Conservation (phyloP, 2,329 filamentous ascomycete genomes). For the Pseudogymnoascus sp. region DNA sequence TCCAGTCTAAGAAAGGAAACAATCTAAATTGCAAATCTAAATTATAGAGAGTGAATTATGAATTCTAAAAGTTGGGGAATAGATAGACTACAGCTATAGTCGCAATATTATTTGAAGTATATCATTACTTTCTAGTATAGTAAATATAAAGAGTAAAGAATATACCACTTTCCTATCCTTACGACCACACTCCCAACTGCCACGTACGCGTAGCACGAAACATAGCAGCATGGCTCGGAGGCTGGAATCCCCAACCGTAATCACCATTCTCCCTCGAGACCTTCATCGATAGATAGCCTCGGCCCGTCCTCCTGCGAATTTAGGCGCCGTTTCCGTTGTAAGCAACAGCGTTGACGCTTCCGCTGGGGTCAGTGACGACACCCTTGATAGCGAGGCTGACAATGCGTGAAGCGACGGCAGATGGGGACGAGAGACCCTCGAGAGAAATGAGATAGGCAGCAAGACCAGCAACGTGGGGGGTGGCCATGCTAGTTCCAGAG, state of each 20-base stretch:
- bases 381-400: conserved; percentile 34
- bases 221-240: not conserved
- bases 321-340: conserved; percentile 43
- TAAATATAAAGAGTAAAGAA: not conserved
- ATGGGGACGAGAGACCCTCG: conserved; percentile 35
- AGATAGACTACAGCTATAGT: too few species aligned
- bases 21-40: too few species aligned
- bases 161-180: not conserved
- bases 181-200: not conserved
- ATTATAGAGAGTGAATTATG: too few species aligned
- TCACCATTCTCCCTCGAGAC: not conserved
- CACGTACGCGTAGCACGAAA: not conserved
- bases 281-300: not conserved
- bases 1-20: too few species aligned
- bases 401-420: conserved; percentile 41
- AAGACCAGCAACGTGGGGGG: conserved; percentile 52
- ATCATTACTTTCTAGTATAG: too few species aligned
- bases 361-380: conserved; percentile 33
- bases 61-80: too few species aligned
- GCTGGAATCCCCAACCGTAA: not conserved
- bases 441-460: conserved; percentile 47
- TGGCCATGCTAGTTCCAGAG: conserved; percentile 55
- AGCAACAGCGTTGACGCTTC: conserved; percentile 44
- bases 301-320: not conserved
- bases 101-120: too few species aligned